Conservation (phyloP, 169 alveolate species). For the Plasmodium ovale region DNA sequence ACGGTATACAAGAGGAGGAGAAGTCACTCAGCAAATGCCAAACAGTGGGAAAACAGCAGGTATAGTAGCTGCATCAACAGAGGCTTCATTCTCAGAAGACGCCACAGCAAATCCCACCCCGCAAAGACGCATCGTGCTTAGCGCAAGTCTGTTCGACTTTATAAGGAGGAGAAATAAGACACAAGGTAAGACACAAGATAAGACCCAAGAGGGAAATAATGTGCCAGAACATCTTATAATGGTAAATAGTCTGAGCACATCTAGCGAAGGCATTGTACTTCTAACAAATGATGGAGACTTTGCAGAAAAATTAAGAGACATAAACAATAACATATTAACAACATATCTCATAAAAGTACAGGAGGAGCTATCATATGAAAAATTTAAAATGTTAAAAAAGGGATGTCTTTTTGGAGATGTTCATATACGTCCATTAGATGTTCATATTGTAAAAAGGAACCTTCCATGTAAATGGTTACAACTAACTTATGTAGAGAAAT, state of each 20-base stretch:
- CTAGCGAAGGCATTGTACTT: conserved; percentile 43
- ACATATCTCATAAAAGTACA: conserved; percentile 58
- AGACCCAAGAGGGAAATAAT: conserved; percentile 21
- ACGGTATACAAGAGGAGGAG: not conserved
- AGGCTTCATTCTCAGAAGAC: too few relatives aligned
- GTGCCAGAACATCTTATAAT: conserved; percentile 61
- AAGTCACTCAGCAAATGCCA: not conserved
- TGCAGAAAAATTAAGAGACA: conserved; percentile 56
- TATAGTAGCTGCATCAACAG: not conserved
- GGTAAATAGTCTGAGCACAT: conserved; percentile 34
- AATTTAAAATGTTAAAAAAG: conserved; percentile 23
- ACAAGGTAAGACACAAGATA: conserved; percentile 34
- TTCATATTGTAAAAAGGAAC: conserved; percentile 18
- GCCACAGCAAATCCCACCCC: too few relatives aligned
- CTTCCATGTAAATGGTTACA: conserved; percentile 36
- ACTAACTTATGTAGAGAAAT: conserved; percentile 71
- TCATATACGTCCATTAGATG: conserved; percentile 27
- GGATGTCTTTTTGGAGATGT: conserved; percentile 25
- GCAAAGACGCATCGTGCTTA: too few relatives aligned
- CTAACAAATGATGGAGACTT: conserved; percentile 72
- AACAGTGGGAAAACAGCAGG: not conserved
- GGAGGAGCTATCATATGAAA: conserved; percentile 29
- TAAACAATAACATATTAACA: conserved; percentile 50
- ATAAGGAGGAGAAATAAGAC: conserved; percentile 30
- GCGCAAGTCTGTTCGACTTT: conserved; percentile 32